Evolutionary conservation across 495 filamentous ascomycete species (phyloP), one percentile per base, ranked within the genome.

Genomic region (Neurospora sp.): DNA sequence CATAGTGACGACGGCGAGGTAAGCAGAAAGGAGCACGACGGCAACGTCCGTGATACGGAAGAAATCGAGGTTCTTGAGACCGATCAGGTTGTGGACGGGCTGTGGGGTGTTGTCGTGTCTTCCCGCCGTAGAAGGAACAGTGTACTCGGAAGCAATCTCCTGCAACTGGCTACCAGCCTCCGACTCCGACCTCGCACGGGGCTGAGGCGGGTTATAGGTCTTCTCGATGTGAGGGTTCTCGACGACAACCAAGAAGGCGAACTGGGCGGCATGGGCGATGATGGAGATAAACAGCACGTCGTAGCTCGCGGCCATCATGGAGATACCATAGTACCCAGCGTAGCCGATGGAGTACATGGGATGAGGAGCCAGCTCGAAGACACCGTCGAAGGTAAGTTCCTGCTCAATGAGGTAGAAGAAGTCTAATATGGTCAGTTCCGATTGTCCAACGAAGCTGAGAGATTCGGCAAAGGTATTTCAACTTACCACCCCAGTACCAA

Each of bases 321-420:
- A 98, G 78, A 98, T 97, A 74, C 96, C 96, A 71, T 99, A 99
- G 82, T 97, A 99, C 38, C 96, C 96, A 35, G 94, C 93, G 82
- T 99, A 99, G 40, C 96, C 96, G 77, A 99, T 94, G 61, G 94
- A 97, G 84, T 99, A 99, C 96, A 99, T 99, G 48, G 96, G 96
- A 81, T 99, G 96, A 35, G 96, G 96, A 66, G 96, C 96, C 92
- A 99, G 97, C 82, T 99, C 96, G 80, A 98, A 99, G 71, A 98
- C 95, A 68, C 96, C 96, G 79, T 99, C 96, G 76, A 99, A 98
- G 40, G 96, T 98, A 78, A 99, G 86, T 79, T 98, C 93, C 80
- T 98, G 94, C 81, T 99, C 96, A 79, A 98, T 93, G 80, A 99
- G 90, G 84, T 93, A 99, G 86, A 99, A 99, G 84, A 98, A 99